A percentile compares a stretch with the other conserved stretches of the same genome.
Conservation (phyloP, 768 basidiomycete species). For the Gymnopilus dilepis region DNA sequence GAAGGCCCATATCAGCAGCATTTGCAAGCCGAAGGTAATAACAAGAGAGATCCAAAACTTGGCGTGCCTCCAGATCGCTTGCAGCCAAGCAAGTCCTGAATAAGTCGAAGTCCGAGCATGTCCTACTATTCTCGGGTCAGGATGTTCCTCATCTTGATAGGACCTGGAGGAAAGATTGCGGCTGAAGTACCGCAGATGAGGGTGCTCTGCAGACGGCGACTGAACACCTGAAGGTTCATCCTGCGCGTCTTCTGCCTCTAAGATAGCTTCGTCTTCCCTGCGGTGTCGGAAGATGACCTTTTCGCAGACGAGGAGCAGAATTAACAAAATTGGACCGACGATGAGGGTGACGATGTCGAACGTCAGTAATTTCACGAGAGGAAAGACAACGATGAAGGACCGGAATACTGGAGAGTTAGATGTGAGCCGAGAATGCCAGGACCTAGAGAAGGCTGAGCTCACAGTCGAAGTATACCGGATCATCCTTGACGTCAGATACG, state of each 20-base stretch:
- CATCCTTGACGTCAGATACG: slow-evolving; percentile 22
- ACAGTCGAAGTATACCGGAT: slow-evolving; percentile 79
- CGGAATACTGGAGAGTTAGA: slow-evolving; percentile 59
- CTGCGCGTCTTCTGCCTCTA: slow-evolving; percentile 4
- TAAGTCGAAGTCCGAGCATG: background rate
- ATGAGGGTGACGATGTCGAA: slow-evolving; percentile 64
- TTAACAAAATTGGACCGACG: slow-evolving; percentile 62
- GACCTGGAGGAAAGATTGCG: slow-evolving; percentile 15
- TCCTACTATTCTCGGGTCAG: background rate
- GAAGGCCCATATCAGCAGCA: slow-evolving; percentile 52
- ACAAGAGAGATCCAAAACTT: slow-evolving; percentile 69
- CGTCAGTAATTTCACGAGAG: slow-evolving; percentile 53
- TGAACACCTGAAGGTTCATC: background rate
- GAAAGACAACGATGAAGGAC: slow-evolving; percentile 56
- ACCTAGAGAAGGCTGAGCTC: slow-evolving; percentile 30
- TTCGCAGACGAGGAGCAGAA: slow-evolving; percentile 45
- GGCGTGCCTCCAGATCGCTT: slow-evolving; percentile 50
- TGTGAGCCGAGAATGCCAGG: background rate
- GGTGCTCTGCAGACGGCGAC: background rate
- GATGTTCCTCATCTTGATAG: slow-evolving; percentile 7
- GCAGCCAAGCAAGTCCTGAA: slow-evolving; percentile 18
- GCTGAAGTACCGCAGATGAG: slow-evolving; percentile 2
- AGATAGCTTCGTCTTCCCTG: background rate
- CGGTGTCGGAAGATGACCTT: slow-evolving; percentile 24
- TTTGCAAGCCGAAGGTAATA: slow-evolving; percentile 50